Conservation (phyloP, 1,284 basidiomycete genomes). For the Cystobasidium pallidum region DNA sequence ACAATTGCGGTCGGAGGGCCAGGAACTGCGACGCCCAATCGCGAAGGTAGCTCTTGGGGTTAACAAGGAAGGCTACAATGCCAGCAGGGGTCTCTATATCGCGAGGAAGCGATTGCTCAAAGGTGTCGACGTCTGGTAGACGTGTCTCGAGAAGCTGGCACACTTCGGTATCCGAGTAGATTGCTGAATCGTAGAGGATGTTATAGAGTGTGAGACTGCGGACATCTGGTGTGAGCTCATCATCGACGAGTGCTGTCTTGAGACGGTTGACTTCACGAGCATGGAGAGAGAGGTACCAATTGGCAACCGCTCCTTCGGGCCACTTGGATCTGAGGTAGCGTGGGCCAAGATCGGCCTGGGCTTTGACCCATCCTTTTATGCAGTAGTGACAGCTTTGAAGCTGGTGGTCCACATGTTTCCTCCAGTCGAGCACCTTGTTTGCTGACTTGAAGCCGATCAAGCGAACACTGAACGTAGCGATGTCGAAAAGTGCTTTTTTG, state of each 20-base stretch:
- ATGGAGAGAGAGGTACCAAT: conserved; percentile 27
- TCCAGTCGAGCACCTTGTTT: conserved; percentile 30
- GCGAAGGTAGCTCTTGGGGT: not conserved
- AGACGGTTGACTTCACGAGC: conserved; percentile 14
- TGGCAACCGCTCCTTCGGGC: not conserved
- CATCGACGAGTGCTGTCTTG: conserved; percentile 4
- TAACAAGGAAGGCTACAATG: conserved; percentile 1
- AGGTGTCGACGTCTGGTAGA: conserved; percentile 1
- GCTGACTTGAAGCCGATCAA: conserved; percentile 37
- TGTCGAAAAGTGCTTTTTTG: conserved; percentile 21
- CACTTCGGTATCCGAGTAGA: conserved; percentile 23
- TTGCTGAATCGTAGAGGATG: conserved; percentile 21
- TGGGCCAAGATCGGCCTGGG: conserved; percentile 16
- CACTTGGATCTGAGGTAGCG: conserved; percentile 22
- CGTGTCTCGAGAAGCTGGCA: not conserved
- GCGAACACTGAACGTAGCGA: conserved; percentile 36
- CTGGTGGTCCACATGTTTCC: conserved; percentile 14
- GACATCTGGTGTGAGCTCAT: not conserved
- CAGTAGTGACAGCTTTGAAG: conserved; percentile 28
- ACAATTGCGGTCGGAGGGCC: not conserved
- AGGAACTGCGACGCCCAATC: not conserved
- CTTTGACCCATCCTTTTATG: conserved; percentile 35
- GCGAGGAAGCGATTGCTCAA: not conserved
- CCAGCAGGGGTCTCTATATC: conserved; percentile 7
- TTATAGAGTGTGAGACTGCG: conserved; percentile 5